These are phyloP conservation scores for Ceratobasidium sp. DNA, from an alignment of 1,284 basidiomycete species.

Conservation along the genomic window DNA sequence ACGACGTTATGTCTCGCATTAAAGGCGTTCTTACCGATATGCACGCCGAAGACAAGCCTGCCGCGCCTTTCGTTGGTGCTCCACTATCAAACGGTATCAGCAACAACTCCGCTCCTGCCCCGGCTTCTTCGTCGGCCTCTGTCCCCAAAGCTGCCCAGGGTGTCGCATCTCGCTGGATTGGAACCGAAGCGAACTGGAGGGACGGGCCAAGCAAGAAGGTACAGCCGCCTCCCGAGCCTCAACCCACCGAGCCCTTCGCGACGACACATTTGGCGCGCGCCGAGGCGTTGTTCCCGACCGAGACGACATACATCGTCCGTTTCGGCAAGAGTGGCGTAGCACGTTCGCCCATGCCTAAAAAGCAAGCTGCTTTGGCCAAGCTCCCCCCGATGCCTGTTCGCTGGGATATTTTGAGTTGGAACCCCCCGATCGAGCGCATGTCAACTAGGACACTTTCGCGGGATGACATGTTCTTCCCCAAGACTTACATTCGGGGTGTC, in stretches of 20 bases:
- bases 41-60: conserved; percentile 55
- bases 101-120: conserved; percentile 40
- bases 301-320: conserved; percentile 44
- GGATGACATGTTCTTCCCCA: conserved; percentile 72
- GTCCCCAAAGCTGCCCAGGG: conserved; percentile 42
- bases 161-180: conserved; percentile 44
- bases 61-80: conserved; percentile 18
- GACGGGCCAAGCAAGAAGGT: conserved; percentile 18
- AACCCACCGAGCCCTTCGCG: conserved; percentile 20
- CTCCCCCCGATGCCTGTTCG: conserved; percentile 54
- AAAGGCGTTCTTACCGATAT: conserved; percentile 82
- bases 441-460: conserved; percentile 65
- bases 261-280: conserved; percentile 14
- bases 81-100: conserved; percentile 43
- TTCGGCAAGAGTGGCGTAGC: conserved; percentile 42
- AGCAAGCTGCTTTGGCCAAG: conserved; percentile 55
- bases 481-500: conserved; percentile 40
- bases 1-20: conserved; percentile 87
- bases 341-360: conserved; percentile 56
- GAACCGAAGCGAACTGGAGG: conserved; percentile 15
- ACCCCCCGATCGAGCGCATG: conserved; percentile 75
- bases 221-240: neutral
- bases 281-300: conserved; percentile 32
- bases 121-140: conserved; percentile 39
- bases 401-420: conserved; percentile 75